phyloP scores from a whole-genome alignment of 441 rosid species.

The Dalechampia spathulata region DNA sequence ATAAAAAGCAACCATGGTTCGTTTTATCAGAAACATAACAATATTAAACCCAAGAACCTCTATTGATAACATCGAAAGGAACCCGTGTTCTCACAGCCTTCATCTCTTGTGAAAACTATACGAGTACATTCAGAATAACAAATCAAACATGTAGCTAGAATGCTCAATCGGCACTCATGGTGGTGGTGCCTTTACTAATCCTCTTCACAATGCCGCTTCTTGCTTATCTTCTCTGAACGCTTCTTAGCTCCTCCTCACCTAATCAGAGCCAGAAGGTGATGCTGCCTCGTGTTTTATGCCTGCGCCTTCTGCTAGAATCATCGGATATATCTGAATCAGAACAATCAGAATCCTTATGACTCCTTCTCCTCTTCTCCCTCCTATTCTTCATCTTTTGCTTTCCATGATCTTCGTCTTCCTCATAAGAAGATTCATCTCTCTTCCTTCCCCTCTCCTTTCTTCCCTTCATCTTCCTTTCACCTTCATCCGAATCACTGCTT shows the following conservation, averaged over 20 bases:
- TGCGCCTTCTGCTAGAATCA: constrained; percentile 36
- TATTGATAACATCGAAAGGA: too few species aligned
- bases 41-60: too few species aligned
- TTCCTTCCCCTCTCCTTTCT: constrained; percentile 43
- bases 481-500: constrained; percentile 48
- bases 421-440: constrained; percentile 36
- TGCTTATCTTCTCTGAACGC: constrained; percentile 47
- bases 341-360: constrained; percentile 38
- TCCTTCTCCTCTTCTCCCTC: constrained; percentile 67
- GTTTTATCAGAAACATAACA: too few species aligned
- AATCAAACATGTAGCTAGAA: too few species aligned
- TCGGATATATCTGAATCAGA: constrained; percentile 44
- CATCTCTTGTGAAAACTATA: too few species aligned
- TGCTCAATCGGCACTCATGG: too few species aligned
- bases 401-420: constrained; percentile 36
- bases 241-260: constrained; percentile 53
- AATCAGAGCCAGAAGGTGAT: constrained; percentile 44
- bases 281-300: constrained; percentile 44
- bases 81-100: too few species aligned
- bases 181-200: too few species aligned
- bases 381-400: constrained; percentile 42
- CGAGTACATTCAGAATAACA: too few species aligned
- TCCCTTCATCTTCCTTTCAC: constrained; percentile 39
- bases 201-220: constrained; percentile 42
- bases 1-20: too few species aligned